Base-by-base conservation (phyloP, 305 asterid species). In the Euphrasia arctica region DNA sequence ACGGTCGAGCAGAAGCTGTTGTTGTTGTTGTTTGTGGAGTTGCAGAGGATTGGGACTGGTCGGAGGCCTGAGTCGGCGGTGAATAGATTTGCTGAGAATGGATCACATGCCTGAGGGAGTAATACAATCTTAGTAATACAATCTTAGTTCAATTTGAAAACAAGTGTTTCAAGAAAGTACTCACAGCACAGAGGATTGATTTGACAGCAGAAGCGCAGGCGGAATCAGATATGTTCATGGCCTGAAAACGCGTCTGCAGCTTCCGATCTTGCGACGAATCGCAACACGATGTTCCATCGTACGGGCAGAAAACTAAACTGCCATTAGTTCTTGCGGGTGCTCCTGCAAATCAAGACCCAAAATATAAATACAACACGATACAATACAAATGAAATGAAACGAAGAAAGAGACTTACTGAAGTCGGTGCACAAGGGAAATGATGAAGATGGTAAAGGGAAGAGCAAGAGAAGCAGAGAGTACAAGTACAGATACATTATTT, bases 101-200 rank as follows among this genome's bases (percentile, higher is more conserved):
- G 89, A 72, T 93, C 97, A 65, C 99, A 93, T 2, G 67, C 73
- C 99, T 93, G 88, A 65, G 50, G 67, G 60, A 60, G 63, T 4
- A 25, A 25, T 25, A 25, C 27, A 25, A 25, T 25, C 27, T 25
- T 25, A 25, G 27, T 25, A 25, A 25, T 25, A 25, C 27, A 25
- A 25, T 25, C 27, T 25, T 25, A 25, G 27, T 25, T 25, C 27
- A 25, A 25, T 34, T 32, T 5, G 5, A 31, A 49, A 50, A 4
- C 10, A 14, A 4, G 29, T 43, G 34, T 10, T 25, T 36, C 18
- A 28, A 45, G 6, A 15, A 52, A 25, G 2, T 25, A 25, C 27
- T 29, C 58, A 90, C 99, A 2, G 99, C 85, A 67, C 99, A 88
- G 59, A 93, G 79, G 58, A 90, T 75, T 11, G 97, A 88, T 72